Evolutionary conservation across 441 rosid genomes (phyloP), one percentile per base, ranked within the genome.

Genomic region (Corymbia calophylla): DNA sequence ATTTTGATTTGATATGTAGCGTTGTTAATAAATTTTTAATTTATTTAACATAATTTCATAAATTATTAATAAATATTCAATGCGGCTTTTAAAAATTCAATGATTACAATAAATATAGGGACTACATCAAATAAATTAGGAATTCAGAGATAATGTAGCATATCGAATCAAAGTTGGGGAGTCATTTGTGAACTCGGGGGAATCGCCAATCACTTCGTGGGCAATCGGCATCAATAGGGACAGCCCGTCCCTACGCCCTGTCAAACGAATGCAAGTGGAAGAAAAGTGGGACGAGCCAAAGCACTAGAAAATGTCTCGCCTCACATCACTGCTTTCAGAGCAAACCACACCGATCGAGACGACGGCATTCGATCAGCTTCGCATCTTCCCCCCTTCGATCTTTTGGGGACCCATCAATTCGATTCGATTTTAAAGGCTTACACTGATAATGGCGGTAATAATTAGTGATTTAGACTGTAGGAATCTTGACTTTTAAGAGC

Each of bases 91-190:
- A 70, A 70, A 70, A 19, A 25, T 70, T 70, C 3, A 10, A 0
- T 5, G 35, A 9, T 39, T 44, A 25, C 3, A 39, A 35, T 18
- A 15, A 73, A 35, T 21, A 73, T 35, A 8, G 2, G 1, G 2
- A 21, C 2, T 21, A 11, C 14, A 39, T 21, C 3, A 0, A 73
- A 73, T 3, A 39, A 10, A 39, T 19, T 5, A 73, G 39, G 21
- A 39, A 0, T 73, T 70, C 1, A 5, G 12, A 3, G 4, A 35
- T 5, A 0, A 1, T 1, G 11, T 21, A 0, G 2, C 10, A 32
- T 35, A 32, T 32, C 1, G 4, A 6, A 68, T 19, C 2, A 3
- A 4, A 32, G 7, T 18, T 32, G 11, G 19, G 1, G 0, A 0
- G 49, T 4, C 16, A 35, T 35, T 35, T 32, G 81, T 7, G 2